Evolutionary conservation across 208 protist species (phyloP).

Genomic region (Polymyxa betae): DNA sequence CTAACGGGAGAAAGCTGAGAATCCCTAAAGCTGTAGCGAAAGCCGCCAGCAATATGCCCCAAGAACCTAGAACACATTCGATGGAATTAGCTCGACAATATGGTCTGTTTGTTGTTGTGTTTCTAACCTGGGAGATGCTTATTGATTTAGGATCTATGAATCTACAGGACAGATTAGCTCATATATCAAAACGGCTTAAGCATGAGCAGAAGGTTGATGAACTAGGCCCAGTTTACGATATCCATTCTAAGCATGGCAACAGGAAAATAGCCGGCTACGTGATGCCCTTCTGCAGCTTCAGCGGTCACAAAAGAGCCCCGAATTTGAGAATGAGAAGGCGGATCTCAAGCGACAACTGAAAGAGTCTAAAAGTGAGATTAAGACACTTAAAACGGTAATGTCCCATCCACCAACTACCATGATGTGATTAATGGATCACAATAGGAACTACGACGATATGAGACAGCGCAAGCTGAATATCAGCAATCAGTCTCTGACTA

Average conservation of each 20-base stretch:
- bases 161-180: too few relatives aligned
- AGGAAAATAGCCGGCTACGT: conserved; percentile 26
- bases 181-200: too few relatives aligned
- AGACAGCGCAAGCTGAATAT: not conserved
- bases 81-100: too few relatives aligned
- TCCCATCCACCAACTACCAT: not conserved
- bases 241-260: not conserved
- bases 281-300: not conserved
- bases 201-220: too few relatives aligned
- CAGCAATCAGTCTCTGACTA: not conserved
- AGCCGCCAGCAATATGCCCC: too few relatives aligned
- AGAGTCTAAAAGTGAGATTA: conserved; percentile 15
- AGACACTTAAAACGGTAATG: conserved; percentile 32
- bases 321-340: not conserved
- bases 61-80: too few relatives aligned
- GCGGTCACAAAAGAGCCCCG: not conserved
- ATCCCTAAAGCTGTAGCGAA: too few relatives aligned
- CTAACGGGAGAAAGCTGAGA: too few relatives aligned
- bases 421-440: not conserved
- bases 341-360: not conserved
- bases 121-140: too few relatives aligned
- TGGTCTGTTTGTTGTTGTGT: too few relatives aligned
- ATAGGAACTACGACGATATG: not conserved
- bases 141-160: too few relatives aligned
- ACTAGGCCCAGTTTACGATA: too few relatives aligned